Evolutionary conservation across 2,329 filamentous ascomycete species (phyloP).

Genomic region (Aaosphaeria arxii): DNA sequence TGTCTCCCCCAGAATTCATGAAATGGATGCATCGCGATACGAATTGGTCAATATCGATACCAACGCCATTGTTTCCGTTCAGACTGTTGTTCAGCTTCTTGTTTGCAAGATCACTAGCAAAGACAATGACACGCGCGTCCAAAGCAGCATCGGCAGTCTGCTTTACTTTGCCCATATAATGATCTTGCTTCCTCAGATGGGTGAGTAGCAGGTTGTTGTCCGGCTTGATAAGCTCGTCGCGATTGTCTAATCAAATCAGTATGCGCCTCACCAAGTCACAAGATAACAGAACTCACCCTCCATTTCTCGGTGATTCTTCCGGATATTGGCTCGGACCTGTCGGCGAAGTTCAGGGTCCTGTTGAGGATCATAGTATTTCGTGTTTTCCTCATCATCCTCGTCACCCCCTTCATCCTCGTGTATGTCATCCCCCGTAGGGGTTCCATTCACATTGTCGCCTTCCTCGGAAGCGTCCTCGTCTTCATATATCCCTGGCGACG

Average conservation of each 20-base stretch:
- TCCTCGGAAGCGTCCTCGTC: slow-evolving; percentile 18
- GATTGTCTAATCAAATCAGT: slow-evolving; percentile 54
- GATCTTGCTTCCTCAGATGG: slow-evolving; percentile 65
- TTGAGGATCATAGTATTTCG: slow-evolving; percentile 70
- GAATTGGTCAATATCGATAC: slow-evolving; percentile 87
- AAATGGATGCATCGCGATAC: slow-evolving; percentile 85
- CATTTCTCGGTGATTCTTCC: slow-evolving; percentile 63
- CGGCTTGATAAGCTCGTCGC: slow-evolving; percentile 66
- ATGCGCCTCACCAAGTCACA: neutral
- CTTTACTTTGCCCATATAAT: slow-evolving; percentile 65
- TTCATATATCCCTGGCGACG: slow-evolving; percentile 7
- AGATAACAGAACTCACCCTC: slow-evolving; percentile 45
- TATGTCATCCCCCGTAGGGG: neutral
- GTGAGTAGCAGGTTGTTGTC: slow-evolving; percentile 64
- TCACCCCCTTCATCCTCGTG: slow-evolving; percentile 1
- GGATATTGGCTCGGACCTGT: slow-evolving; percentile 64
- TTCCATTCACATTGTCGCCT: slow-evolving; percentile 7
- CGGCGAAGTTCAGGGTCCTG: slow-evolving; percentile 74
- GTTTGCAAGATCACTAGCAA: slow-evolving; percentile 74
- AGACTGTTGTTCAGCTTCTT: slow-evolving; percentile 74
- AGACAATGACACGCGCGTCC: slow-evolving; percentile 82
- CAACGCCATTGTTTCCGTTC: slow-evolving; percentile 68
- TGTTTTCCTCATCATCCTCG: slow-evolving; percentile 26
- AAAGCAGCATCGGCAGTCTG: slow-evolving; percentile 89
- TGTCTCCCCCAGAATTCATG: slow-evolving; percentile 66